Percentiles rank a stretch among this genome's conserved stretches.
phyloP scores from a whole-genome alignment of 2,329 filamentous ascomycete species.

The Coleophoma cylindrospora region DNA sequence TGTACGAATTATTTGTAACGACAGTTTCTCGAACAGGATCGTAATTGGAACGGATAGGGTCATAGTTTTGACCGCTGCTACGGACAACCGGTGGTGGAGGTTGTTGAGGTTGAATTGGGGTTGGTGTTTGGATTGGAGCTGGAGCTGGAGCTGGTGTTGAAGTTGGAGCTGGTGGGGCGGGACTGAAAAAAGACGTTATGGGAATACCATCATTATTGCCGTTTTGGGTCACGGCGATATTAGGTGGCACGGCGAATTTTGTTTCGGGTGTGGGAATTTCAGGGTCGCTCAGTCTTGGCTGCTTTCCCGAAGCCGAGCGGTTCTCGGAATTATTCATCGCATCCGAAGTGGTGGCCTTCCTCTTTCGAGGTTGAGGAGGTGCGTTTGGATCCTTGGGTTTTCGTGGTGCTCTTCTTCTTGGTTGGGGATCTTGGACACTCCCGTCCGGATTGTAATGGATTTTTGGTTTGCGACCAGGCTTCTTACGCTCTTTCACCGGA shows the following conservation, averaged over 20 bases:
- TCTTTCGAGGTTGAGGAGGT: slow-evolving; percentile 49
- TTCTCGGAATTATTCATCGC: slow-evolving; percentile 22
- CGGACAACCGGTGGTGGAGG: slow-evolving; percentile 32
- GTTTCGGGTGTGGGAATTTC: slow-evolving; percentile 4
- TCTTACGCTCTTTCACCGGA: slow-evolving; percentile 38
- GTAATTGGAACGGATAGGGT: slow-evolving; percentile 77
- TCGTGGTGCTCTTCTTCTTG: slow-evolving; percentile 42
- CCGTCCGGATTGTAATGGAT: slow-evolving; percentile 38
- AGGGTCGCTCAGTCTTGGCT: slow-evolving; percentile 18
- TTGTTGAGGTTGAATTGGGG: slow-evolving; percentile 34
- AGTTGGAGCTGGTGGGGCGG: slow-evolving; percentile 16
- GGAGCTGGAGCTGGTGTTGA: slow-evolving; percentile 9
- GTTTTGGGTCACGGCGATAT: slow-evolving; percentile 19
- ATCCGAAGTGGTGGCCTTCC: slow-evolving; percentile 35
- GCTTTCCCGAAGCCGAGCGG: slow-evolving; percentile 19
- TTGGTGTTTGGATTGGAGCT: background rate
- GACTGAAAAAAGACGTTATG: slow-evolving; percentile 24
- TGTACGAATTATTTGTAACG: slow-evolving; percentile 33
- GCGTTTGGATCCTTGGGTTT: slow-evolving; percentile 58
- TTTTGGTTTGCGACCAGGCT: slow-evolving; percentile 61
- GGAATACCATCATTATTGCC: slow-evolving; percentile 16
- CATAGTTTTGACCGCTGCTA: slow-evolving; percentile 78
- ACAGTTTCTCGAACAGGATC: slow-evolving; percentile 61
- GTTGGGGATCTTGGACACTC: slow-evolving; percentile 33
- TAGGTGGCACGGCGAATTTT: slow-evolving; percentile 11